Base-by-base conservation (phyloP, 305 asterid species). In the Euphrasia arctica region DNA sequence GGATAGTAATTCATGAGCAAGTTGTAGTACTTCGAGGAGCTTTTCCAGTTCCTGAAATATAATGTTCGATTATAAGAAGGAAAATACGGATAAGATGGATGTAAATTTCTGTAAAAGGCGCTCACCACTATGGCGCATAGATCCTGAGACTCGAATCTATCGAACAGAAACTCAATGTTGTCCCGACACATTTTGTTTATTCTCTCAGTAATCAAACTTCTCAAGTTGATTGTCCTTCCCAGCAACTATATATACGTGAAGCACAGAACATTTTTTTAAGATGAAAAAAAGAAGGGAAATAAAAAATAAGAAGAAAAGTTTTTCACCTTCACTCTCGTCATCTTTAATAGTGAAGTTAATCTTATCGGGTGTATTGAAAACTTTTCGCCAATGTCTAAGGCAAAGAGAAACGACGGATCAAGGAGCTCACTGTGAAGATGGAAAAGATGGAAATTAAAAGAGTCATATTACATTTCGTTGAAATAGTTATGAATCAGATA, bases 131-230 rank as follows among this genome's bases (percentile, higher is more conserved):
- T 57, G 59, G 99, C 92, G 64, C 97, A 93, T 71, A 93, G 56
- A 82, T 93, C 97, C 76, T 93, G 99, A 56, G 96, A 88, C 69
- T 93, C 99, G 62, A 93, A 93, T 32, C 92, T 91, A 69, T 93
- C 97, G 43, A 90, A 88, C 78, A 93, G 69, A 80, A 88, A 93
- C 54, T 93, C 99, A 70, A 93, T 85, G 75, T 93, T 93, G 68
- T 88, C 97, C 65, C 99, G 79, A 79, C 82, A 88, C 65, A 80
- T 62, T 79, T 93, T 93, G 85, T 90, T 93, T 78, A 93, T 82
- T 82, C 97, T 90, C 80, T 80, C 95, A 66, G 91, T 72, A 67
- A 88, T 80, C 87, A 93, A 85, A 76, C 88, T 86, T 80, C 96
- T 90, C 83, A 93, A 84, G 83, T 93, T 85, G 82, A 93, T 82